Base-by-base conservation (phyloP, 805 yeast species). In the Dipodascus albidus region DNA sequence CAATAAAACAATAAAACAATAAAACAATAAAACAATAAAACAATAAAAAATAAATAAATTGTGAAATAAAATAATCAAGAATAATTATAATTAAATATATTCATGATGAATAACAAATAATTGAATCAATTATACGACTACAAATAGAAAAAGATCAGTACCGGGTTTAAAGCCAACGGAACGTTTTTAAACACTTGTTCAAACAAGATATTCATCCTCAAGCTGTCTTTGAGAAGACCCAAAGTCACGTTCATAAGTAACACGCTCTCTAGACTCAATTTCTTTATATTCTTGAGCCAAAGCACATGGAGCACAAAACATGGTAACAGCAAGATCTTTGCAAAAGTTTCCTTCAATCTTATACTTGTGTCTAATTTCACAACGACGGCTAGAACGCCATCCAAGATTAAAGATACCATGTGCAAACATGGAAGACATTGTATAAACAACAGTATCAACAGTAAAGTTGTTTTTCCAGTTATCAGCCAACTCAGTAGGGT, bases 221-320 rank as follows among this genome's bases (percentile, higher is more conserved):
- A 17, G 20, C n/a, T 38, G 44, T 3, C 20, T 4, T 19, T 38
- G 44, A n/a, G 17, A 17, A 17, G 20, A 17, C 4, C 20, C 44
- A 17, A 38, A 38, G 11, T 27, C 11, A 27, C 33, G 33, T 6
- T 14, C 17, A 14, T n/a, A 14, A 38, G 44, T n/a, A 14, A 6
- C 20, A 17, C 20, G n/a, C 44, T 38, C 44, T 38, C 44, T 38
- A 11, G 15, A 14, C n/a, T 38, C 44, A 17, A 38, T 17, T 14
- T 38, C 44, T 6, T n/a, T 38, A 38, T 38, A 38, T 38, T 38
- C 44, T 19, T 38, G 44, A 17, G 44, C 44, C 44, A 38, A 38
- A 38, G 20, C 3, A 14, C 44, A 38, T 38, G 44, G 44, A 14
- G 14, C 6, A 38, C 44, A 38, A 19, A 38, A 38, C n/a, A 17